Base-by-base conservation (phyloP, 2,329 filamentous ascomycete genomes). In the Cytospora leucostoma region DNA sequence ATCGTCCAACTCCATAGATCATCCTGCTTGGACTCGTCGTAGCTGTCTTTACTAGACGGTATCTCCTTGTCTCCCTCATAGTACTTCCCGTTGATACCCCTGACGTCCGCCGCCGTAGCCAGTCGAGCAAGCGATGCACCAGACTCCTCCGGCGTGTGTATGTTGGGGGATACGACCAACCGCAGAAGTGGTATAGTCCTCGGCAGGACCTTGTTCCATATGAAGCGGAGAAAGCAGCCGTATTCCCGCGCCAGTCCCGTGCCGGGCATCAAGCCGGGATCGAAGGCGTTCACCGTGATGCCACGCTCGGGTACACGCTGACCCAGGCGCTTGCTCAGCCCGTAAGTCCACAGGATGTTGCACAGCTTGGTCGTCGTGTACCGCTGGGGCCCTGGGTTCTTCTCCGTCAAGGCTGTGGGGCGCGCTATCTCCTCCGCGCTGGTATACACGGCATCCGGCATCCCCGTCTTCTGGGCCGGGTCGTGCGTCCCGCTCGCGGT, bases 1-100 rank as follows among this genome's bases (percentile, higher is more conserved):
- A 80, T 69, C 11, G 80, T 84, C 80, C 80, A 84, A 32, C 70
- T 59, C 78, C 78, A 82, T 37, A 82, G 65, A 66, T 82, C 79
- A 17, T 84, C 77, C 69, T 83, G 81, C 68, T 80, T 80, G 32
- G 59, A 67, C 69, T 74, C 71, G 56, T 78, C 73, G 64, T 79
- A 78, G 66, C 79, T 83, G 49, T 74, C 76, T 21, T 70, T 69
- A 66, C 80, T 81, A 10, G 74, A 78, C 63, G 70, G 68, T 17
- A 78, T 78, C 65, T 74, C 67, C 66, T 73, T 75, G 50, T 56
- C 66, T 0, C 74, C 78, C 67, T 83, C 78, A 70, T 75, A 82
- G 68, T 83, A 83, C 51, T 70, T 71, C 0, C 76, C 80, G 59
- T 70, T 77, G 1, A 72, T 70, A 0, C 71, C 72, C 56, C 71